A percentile compares a stretch with the other conserved stretches of the same genome.
Conservation (phyloP, 2,329 filamentous ascomycete genomes). For the Aspergillus japonicus region DNA sequence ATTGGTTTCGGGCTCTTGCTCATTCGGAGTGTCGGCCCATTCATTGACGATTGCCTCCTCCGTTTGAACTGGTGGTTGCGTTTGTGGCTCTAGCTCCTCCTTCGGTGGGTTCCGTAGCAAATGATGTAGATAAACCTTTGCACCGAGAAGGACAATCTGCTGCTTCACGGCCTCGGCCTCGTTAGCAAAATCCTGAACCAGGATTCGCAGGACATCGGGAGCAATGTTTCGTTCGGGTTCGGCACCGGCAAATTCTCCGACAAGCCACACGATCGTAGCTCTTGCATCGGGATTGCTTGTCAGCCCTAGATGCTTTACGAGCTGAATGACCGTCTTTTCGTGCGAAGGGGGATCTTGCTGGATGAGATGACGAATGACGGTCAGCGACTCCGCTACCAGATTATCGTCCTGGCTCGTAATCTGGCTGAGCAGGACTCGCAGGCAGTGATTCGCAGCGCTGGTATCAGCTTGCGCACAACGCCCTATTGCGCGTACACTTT, state of each 20-base stretch:
- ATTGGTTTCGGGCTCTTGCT: neutral
- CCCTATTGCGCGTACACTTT: slow-evolving; percentile 89
- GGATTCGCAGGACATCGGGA: slow-evolving; percentile 82
- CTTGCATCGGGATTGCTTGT: slow-evolving; percentile 83
- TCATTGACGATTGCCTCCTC: slow-evolving; percentile 26
- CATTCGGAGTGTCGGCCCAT: slow-evolving; percentile 26
- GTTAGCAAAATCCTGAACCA: slow-evolving; percentile 78
- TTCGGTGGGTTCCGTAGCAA: slow-evolving; percentile 55
- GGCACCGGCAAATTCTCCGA: slow-evolving; percentile 85
- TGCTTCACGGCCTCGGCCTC: slow-evolving; percentile 85
- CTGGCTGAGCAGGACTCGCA: slow-evolving; percentile 79
- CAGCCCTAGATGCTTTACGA: slow-evolving; percentile 88
- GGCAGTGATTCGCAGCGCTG: slow-evolving; percentile 70
- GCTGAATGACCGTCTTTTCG: slow-evolving; percentile 76
- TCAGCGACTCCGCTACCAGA: slow-evolving; percentile 86
- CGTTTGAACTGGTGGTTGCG: slow-evolving; percentile 26
- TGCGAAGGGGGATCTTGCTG: slow-evolving; percentile 84
- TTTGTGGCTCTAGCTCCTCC: slow-evolving; percentile 23
- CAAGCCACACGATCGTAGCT: slow-evolving; percentile 95
- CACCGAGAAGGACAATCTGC: slow-evolving; percentile 87
- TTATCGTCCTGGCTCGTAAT: slow-evolving; percentile 85
- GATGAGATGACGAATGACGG: slow-evolving; percentile 92
- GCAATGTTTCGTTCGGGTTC: slow-evolving; percentile 85
- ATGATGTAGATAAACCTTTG: slow-evolving; percentile 94
- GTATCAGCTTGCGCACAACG: slow-evolving; percentile 81